Evolutionary conservation across 768 basidiomycete genomes (phyloP), one percentile per base, ranked within the genome.

Genomic region (Zangia roseola): DNA sequence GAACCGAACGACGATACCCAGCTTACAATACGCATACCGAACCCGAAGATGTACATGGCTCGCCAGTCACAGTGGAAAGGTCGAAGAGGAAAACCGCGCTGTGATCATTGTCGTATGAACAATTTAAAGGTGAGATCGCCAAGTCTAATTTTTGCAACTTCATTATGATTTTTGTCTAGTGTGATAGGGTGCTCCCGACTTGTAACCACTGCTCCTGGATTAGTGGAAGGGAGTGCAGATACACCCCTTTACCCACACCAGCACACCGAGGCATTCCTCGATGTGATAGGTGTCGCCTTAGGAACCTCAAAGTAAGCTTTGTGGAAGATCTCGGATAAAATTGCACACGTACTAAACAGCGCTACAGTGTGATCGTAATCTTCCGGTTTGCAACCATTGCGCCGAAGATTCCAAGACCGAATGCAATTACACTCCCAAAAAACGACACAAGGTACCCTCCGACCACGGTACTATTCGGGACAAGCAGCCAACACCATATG

Each of bases 361-460:
- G 26, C 40, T 47, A 20, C 51, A 87, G 85, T 88, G 85, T 63
- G 86, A 88, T 62, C 75, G 86, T 42, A 85, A 82, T 60, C 71
- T 86, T 35, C 85, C 85, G 0, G 73, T 84, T 23, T 88, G 85
- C 67, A 84, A 85, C 56, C 80, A 85, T 50, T 88, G 85, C 48
- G 71, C 56, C 4, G 67, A 72, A 33, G 79, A 79, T 40, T 71
- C 74, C 49, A 72, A 76, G 41, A 75, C 74, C 33, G 78, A 80
- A 40, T 86, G 84, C 65, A 84, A 84, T 57, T 86, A 88, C 59
- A 85, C 84, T 30, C 84, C 85, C 9, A 86, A 87, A 69, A 85
- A 84, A 56, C 71, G 83, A 47, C 77, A 77, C 56, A 85, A 77
- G 59, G 74, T 76, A 34, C 75, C 74, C 16, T 62, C 69, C 21